Base-by-base conservation (phyloP, 176 grass and related monocot species). In the Phragmites australis region DNA sequence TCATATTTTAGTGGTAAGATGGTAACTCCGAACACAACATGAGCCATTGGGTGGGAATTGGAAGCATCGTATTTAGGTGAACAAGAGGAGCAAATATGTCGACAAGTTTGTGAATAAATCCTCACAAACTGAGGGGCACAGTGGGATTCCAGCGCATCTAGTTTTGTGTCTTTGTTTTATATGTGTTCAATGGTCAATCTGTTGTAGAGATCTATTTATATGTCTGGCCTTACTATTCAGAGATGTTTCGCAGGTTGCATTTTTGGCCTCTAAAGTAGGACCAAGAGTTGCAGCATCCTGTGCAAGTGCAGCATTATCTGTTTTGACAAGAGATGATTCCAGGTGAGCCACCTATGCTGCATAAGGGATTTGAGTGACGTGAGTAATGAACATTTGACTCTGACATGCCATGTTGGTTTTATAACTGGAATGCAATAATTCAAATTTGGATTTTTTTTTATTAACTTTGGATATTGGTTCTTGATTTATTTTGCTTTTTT, bases 221-320 rank as follows among this genome's bases (percentile, higher is more conserved):
- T 88, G 34, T 59, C 31, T 80, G 30, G 43, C 65, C 47, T 86
- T 73, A 82, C 37, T 73, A 40, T 69, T 87, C 67, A 74, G 42
- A 72, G 49, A 73, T 59, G 27, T 70, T 86, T 85, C 41, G 32
- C 78, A 95, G 96, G 90, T 99, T 88, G 90, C 96, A 65, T 99
- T 99, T 87, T 85, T 99, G 79, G 74, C 96, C 49, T 89, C 88
- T 63, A 70, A 89, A 82, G 84, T 95, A 88, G 96, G 96, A 83
- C 96, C 96, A 76, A 94, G 96, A 86, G 80, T 99, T 76, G 96
- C 96, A 70, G 96, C 96, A 87, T 87, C 96, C 43, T 95, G 92
- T 91, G 92, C 96, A 88, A 95, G 83, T 91, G 90, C 88, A 56
- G 90, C 88, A 6, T 57, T 99, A 52, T 90, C 81, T 76, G 48